Evolutionary conservation across 208 protist species (phyloP).

Genomic region (Crithidia mellificae): DNA sequence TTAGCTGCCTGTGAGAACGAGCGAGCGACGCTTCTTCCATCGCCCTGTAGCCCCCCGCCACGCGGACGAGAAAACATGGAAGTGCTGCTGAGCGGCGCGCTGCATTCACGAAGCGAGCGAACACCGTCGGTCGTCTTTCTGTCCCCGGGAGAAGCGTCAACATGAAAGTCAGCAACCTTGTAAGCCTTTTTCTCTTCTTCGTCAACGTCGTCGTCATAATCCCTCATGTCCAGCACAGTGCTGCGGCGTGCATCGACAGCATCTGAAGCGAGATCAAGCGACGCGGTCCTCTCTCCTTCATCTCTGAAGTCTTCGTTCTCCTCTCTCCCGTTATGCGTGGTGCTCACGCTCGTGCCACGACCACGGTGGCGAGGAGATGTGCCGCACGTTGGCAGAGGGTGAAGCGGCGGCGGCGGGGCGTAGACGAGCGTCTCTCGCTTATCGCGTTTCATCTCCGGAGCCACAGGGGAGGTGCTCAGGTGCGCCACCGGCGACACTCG

Average conservation of each 20-base stretch:
- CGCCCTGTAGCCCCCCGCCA: no score
- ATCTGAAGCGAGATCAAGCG: background rate
- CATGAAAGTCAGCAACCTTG: no score
- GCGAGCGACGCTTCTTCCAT: background rate
- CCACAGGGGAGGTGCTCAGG: slow-evolving; percentile 15
- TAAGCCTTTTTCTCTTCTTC: no score
- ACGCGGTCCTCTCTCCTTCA: background rate
- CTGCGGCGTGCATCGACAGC: slow-evolving; percentile 17
- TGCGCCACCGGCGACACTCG: slow-evolving; percentile 3
- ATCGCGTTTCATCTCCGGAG: slow-evolving; percentile 31
- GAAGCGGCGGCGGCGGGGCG: slow-evolving; percentile 13
- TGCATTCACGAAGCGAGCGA: background rate
- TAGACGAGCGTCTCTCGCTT: slow-evolving; percentile 3
- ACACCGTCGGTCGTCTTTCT: no score
- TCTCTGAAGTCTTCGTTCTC: no score
- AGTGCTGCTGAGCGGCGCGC: background rate
- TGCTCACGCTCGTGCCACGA: no score
- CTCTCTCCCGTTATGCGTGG: no score
- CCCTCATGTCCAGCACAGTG: slow-evolving; percentile 18
- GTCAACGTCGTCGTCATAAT: slow-evolving; percentile 16
- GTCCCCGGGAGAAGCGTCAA: no score
- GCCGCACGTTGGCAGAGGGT: background rate
- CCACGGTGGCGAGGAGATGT: no score
- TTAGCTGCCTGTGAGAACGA: no score
- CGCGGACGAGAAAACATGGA: slow-evolving; percentile 1